Conservation (phyloP, 2,329 filamentous ascomycete species). For the Parastagonospora avenae region DNA sequence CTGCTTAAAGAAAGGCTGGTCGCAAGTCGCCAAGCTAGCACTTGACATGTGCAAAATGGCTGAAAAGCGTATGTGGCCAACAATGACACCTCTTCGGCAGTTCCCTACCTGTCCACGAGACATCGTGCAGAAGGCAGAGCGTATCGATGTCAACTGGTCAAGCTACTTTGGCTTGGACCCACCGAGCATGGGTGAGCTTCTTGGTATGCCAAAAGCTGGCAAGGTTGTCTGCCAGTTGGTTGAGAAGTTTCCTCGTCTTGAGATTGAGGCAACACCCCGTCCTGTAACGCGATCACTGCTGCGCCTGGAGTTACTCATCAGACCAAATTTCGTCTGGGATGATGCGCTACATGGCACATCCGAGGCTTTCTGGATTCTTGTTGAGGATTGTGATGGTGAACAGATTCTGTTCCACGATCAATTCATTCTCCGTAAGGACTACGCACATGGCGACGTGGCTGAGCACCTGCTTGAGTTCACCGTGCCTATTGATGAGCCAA, state of each 20-base stretch:
- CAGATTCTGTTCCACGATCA: slow-evolving; percentile 94
- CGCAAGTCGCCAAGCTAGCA: slow-evolving; percentile 87
- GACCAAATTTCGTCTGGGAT: slow-evolving; percentile 96
- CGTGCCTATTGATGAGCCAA: slow-evolving; percentile 93
- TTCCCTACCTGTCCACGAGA: slow-evolving; percentile 80
- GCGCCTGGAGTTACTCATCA: slow-evolving; percentile 85
- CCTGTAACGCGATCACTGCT: slow-evolving; percentile 94
- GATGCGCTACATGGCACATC: slow-evolving; percentile 83
- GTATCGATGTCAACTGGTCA: slow-evolving; percentile 90
- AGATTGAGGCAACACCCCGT: slow-evolving; percentile 91
- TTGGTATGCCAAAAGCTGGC: slow-evolving; percentile 88
- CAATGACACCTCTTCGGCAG: slow-evolving; percentile 93
- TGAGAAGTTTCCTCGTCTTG: slow-evolving; percentile 88
- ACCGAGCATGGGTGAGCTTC: slow-evolving; percentile 91
- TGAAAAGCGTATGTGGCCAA: slow-evolving; percentile 99
- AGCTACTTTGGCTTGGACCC: slow-evolving; percentile 97
- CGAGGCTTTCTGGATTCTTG: slow-evolving; percentile 95
- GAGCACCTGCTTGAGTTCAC: slow-evolving; percentile 97
- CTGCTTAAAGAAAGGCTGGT: slow-evolving; percentile 95
- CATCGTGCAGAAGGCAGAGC: slow-evolving; percentile 88
- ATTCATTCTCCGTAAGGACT: slow-evolving; percentile 88
- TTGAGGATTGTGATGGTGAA: slow-evolving; percentile 97
- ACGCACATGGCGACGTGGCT: slow-evolving; percentile 81
- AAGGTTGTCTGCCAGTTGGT: slow-evolving; percentile 84
- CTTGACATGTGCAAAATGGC: slow-evolving; percentile 98